Conservation (phyloP, 345 rosid genomes). For the Aurinia saxatilis region DNA sequence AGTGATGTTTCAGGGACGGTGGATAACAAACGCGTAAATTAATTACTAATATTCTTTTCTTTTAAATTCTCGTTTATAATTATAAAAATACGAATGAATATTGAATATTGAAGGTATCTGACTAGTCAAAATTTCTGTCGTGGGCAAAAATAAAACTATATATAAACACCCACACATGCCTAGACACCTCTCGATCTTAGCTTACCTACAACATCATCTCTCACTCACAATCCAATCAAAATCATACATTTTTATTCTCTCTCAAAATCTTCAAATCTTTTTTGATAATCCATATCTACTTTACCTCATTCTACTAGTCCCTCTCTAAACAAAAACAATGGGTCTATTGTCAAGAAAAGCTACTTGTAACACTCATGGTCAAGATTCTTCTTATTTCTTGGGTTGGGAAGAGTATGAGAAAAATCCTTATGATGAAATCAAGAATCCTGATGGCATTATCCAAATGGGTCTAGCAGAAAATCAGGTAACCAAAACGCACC, state of each 20-base stretch:
- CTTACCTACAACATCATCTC: conserved; percentile 27
- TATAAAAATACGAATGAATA: background rate
- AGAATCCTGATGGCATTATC: conserved; percentile 62
- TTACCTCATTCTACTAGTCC: too few species aligned
- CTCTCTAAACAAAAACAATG: conserved; percentile 30
- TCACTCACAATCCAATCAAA: conserved; percentile 22
- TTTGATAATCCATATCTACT: background rate
- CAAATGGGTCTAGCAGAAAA: conserved; percentile 88
- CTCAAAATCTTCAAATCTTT: conserved; percentile 13
- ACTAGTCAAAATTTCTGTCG: conserved; percentile 26
- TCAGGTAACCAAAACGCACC: conserved; percentile 37
- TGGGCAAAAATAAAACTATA: conserved; percentile 19
- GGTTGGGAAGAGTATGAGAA: conserved; percentile 82
- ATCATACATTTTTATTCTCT: background rate
- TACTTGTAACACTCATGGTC: conserved; percentile 58
- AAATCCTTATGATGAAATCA: conserved; percentile 55
- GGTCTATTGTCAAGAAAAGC: conserved; percentile 51
- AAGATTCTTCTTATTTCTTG: conserved; percentile 69
- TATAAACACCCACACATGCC: conserved; percentile 30
- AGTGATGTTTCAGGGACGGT: conserved; percentile 28
- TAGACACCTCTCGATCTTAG: conserved; percentile 26
- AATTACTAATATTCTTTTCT: background rate
- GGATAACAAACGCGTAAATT: conserved; percentile 30
- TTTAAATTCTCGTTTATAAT: background rate
- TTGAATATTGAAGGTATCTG: too few species aligned